phyloP scores from a whole-genome alignment of 163 green algal species.

The Scenedesmus sp. region DNA sequence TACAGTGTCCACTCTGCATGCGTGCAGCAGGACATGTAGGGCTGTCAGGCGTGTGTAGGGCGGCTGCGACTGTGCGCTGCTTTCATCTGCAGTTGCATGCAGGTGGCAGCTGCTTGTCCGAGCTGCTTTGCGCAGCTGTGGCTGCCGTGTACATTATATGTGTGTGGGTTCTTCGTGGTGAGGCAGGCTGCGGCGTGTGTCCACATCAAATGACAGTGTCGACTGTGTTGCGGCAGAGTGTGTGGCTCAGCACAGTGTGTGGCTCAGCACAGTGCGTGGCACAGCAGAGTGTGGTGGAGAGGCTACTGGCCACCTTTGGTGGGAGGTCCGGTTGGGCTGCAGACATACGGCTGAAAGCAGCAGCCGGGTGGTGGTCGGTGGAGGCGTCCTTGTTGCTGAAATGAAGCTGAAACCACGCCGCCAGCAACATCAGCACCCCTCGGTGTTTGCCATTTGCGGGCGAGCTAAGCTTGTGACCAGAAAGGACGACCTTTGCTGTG shows the following conservation, averaged over 20 bases:
- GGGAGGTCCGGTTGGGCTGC: background rate
- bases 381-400: background rate
- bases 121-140: background rate
- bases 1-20: background rate
- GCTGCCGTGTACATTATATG: background rate
- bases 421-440: background rate
- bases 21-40: background rate
- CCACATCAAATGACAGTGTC: background rate
- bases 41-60: background rate
- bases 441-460: background rate
- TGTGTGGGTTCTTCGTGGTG: background rate
- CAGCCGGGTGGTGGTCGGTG: background rate
- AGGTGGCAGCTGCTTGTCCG: background rate
- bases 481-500: background rate
- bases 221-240: background rate
- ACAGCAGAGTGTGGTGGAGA: background rate
- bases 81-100: background rate
- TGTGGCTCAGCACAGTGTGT: background rate
- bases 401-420: background rate
- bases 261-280: background rate
- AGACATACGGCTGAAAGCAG: background rate
- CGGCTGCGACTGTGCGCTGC: too few species aligned
- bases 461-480: background rate
- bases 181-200: background rate
- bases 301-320: background rate